Evolutionary conservation across 179 eudicot species (phyloP), one percentile per base, ranked within the genome.

Genomic region (Heliamphora pulchella): DNA sequence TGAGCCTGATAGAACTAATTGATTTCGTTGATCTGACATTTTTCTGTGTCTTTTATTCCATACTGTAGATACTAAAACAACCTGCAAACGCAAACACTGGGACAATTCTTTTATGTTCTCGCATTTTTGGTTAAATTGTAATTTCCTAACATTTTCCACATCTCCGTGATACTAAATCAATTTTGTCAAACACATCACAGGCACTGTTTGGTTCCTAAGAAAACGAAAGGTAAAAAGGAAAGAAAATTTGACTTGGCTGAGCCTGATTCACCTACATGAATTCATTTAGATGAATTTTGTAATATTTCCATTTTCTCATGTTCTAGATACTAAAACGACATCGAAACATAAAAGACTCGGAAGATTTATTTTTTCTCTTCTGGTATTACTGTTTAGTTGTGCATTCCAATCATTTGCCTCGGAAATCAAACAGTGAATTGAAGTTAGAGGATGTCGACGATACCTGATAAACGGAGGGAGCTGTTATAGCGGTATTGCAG

Each of bases 391-490:
- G 41, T 71, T 48, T 71, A 5, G 13, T 51, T 1, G 61, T 22
- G 22, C 61, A 8, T 53, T 51, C 50, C 77, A 54, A 15, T 0
- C 50, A 55, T 41, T 31, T 20, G 39, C 55, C 41, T 43, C 6
- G 6, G 51, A 10, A 54, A 68, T 20, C 54, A 55, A 55, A 55
- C 15, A 1, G 43, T 43, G 54, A 55, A 68, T 55, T 68, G 9
- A 15, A 64, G 46, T 6, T 31, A 41, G 31, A 22, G 2, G 51
- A 51, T 48, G 50, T 15, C 22, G 47, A 48, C 0, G 64, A n/a
- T 71, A 79, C 81, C 81, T 71, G 69, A 71, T 67, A 15, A 71
- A 58, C 59, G 59, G 44, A 71, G 70, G 53, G 57, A 14, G 77
- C 58, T 59, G 69, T 79, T n/a, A 46, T 15, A 46, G 47, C 81